Evolutionary conservation across 495 filamentous ascomycete genomes (phyloP).

Genomic region (Aspergillus heteromorphus): DNA sequence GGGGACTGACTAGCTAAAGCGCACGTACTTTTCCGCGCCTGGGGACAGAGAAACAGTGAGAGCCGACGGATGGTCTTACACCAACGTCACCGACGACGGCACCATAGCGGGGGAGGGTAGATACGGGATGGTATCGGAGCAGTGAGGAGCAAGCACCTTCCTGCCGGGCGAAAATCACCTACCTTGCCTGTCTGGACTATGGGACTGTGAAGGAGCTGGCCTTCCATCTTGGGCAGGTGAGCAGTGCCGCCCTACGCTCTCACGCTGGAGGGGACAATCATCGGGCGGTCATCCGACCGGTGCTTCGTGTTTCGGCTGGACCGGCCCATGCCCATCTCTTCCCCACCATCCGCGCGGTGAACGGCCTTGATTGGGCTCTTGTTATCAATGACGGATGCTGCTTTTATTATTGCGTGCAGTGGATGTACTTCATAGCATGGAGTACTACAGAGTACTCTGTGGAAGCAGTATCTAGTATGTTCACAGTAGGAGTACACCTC

Average conservation of each 20-base stretch:
- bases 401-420: no score
- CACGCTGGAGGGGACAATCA: background rate
- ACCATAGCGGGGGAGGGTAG: conserved; percentile 6
- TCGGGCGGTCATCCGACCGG: background rate
- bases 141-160: background rate
- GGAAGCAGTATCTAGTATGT: no score
- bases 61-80: background rate
- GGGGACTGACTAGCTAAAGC: no score
- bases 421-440: no score
- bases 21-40: background rate
- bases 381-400: background rate
- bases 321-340: background rate
- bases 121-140: conserved; percentile 5
- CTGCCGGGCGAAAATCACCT: background rate
- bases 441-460: no score
- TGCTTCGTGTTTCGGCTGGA: background rate
- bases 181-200: background rate
- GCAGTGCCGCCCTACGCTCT: background rate
- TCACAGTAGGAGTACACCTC: no score
- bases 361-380: background rate
- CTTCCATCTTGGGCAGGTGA: background rate
- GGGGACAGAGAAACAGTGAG: no score
- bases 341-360: background rate
- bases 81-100: conserved; percentile 14
- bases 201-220: background rate